Base-by-base conservation (phyloP, 176 grass and related monocot genomes). In the Rhynchospora pubera region DNA sequence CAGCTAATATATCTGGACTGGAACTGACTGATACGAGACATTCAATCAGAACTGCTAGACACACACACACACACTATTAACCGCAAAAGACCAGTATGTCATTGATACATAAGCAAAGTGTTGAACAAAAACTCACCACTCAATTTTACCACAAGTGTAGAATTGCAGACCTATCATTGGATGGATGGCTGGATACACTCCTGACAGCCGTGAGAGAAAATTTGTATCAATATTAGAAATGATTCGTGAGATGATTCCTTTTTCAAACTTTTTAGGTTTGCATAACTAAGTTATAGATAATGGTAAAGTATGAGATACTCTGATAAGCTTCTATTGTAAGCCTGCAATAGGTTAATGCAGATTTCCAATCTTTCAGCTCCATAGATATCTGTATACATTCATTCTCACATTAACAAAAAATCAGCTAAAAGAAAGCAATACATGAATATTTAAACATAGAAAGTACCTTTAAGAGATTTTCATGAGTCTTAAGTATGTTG, bases 381-480 rank as follows among this genome's bases (percentile, higher is more conserved):
- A 98, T 91, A 39, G 72, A 89, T 75, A 93, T 86, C 95, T 98
- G 88, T 16, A 83, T 57, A 75, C 16, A 90, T 85, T 18, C 51
- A 79, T 55, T 22, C 34, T 86, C 44, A 50, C 50, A 68, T 57
- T 26, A 57, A 79, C 13, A 1, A 78, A 11, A 45, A 55, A 86
- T 59, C 18, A n/a, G 34, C 30, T 46, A 43, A 78, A 51, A 63
- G 14, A 59, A 7, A 52, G 15, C 32, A 68, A 82, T 22, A 59
- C 14, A 12, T 7, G 56, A 55, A 19, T 60, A 76, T 26, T 56
- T 16, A 39, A 62, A 68, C 55, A 89, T 80, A 64, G 64, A 71
- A 67, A 81, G 79, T 88, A 94, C 95, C 95, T 94, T 98, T 32
- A 94, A 57, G 26, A 98, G 92, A 83, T 71, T 94, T 89, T 98